Base-by-base conservation (phyloP, 768 basidiomycete species). In the Wakefieldia striispora region DNA sequence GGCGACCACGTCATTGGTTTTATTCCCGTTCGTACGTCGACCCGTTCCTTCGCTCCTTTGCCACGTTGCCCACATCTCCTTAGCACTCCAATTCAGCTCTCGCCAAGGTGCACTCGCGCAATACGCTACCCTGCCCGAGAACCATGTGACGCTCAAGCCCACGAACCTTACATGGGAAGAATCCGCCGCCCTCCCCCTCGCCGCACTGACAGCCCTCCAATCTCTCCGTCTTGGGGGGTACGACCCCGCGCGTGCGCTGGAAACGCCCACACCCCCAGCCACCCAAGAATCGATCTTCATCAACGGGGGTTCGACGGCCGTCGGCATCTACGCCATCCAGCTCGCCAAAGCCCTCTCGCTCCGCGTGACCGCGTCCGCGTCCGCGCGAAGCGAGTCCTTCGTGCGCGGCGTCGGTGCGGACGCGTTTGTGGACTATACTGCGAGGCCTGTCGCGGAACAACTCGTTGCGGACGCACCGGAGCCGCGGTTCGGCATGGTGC, bases 301-400 rank as follows among this genome's bases (percentile, higher is more conserved):
- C 58, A 83, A 86, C 48, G 87, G 87, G 0, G 88, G 85, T 4
- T 83, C 82, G 43, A 80, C 83, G 1, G 68, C 81, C 12, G 84
- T 88, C 1, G 88, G 88, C 4, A 69, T 75, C n/a, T 78, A 77
- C 55, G 87, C 84, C 1, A 84, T 90, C 41, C 86, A 89, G 62
- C 61, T 89, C 10, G 85, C 87, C 8, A 90, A 88, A 60, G 74
- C 78, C 1, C 72, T 71, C 52, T 84, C 84, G 4, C 79, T 80
- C 47, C 69, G 53, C 4, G 85, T 89, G 5, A 70, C 77, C 2
- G 79, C 79, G 0, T 80, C 75, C 26, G 84, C 83, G 9, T 87
- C 84, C 4, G 71, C 61, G 1, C 78, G 74, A 62, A 88, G 87
- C 51, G 76, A 79, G 39, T 72, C 73, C 4, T 78, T 81, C 44